These are phyloP conservation scores for Murraya paniculata DNA, from an alignment of 345 rosid genomes.

Conservation along the genomic window DNA sequence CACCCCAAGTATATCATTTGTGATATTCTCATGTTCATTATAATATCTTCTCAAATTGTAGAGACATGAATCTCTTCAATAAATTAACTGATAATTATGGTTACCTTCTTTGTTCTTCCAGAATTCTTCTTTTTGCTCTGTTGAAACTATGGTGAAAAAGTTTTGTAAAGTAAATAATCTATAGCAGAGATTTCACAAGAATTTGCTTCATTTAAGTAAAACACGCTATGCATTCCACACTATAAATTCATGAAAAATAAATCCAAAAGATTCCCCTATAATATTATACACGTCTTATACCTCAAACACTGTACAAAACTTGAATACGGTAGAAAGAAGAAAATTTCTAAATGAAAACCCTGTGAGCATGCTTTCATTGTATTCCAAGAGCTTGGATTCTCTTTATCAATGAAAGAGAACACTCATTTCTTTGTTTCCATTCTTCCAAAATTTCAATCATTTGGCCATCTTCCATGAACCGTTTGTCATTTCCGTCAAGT, in stretches of 20 bases:
- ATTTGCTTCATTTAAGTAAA: not conserved
- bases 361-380: conserved; percentile 37
- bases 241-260: not conserved
- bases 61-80: not conserved
- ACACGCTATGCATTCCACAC: not conserved
- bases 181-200: conserved; percentile 9
- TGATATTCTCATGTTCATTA: conserved; percentile 3
- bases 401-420: conserved; percentile 60
- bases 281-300: conserved; percentile 14
- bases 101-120: not conserved
- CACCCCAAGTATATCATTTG: conserved; percentile 2
- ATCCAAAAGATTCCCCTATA: conserved; percentile 11
- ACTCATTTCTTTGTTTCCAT: conserved; percentile 60
- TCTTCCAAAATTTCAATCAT: conserved; percentile 51
- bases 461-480: conserved; percentile 32
- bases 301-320: conserved; percentile 13
- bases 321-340: conserved; percentile 7
- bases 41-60: conserved; percentile 6
- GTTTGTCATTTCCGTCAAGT: conserved; percentile 74
- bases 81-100: not conserved
- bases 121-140: not conserved
- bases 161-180: not conserved
- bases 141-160: not conserved
- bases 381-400: conserved; percentile 87
- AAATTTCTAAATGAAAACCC: conserved; percentile 1